Evolutionary conservation across 768 basidiomycete species (phyloP).

Genomic region (Holtermannia corniformis): DNA sequence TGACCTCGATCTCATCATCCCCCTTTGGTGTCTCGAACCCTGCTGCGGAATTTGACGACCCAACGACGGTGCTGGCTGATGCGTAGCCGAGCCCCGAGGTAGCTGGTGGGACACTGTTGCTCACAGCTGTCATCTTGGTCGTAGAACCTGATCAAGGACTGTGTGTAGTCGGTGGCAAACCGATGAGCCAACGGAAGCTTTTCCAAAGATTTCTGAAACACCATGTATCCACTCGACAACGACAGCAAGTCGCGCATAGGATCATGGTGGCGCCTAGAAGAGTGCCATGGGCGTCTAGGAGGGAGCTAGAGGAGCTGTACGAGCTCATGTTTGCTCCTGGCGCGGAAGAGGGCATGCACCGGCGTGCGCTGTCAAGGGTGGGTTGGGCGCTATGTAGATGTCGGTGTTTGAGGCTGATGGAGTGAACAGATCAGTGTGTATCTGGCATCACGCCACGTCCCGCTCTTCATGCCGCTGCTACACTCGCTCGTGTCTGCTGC

Average conservation of each 20-base stretch:
- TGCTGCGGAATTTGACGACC: no score
- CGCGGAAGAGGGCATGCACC: conserved; percentile 9
- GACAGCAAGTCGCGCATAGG: background rate
- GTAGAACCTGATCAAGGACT: no score
- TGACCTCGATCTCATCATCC: conserved; percentile 32
- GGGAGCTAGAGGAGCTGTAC: conserved; percentile 35
- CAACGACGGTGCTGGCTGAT: no score
- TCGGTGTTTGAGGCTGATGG: background rate
- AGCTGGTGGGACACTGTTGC: no score
- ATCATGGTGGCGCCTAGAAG: conserved; percentile 26
- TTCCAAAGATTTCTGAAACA: no score
- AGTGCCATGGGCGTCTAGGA: conserved; percentile 28
- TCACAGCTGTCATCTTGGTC: no score
- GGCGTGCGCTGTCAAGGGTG: conserved; percentile 31
- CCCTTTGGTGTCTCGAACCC: no score
- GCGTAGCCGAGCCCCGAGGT: no score
- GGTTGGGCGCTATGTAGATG: conserved; percentile 4
- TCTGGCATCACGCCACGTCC: conserved; percentile 34
- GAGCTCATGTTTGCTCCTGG: conserved; percentile 32
- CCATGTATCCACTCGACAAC: background rate
- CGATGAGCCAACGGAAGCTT: no score
- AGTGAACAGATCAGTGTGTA: conserved; percentile 30
- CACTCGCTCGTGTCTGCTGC: conserved; percentile 30
- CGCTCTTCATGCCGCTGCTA: conserved; percentile 34
- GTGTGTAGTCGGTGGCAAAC: no score